These are phyloP conservation scores for Alternaria brassicae DNA, from an alignment of 2,329 filamentous ascomycete genomes.

Conservation along the genomic window DNA sequence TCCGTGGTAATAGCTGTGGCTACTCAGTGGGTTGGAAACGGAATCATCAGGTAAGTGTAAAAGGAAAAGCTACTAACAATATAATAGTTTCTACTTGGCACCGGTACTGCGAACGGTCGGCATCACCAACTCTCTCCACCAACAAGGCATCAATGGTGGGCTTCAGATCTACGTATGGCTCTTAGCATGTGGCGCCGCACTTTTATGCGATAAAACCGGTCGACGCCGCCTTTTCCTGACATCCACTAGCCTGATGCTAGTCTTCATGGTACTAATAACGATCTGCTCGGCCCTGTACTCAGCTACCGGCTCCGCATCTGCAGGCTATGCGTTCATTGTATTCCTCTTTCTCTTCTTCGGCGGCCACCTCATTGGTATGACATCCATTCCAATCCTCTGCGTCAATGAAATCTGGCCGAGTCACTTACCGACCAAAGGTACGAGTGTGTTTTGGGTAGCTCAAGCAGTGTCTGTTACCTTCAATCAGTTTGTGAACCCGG, in stretches of 20 bases:
- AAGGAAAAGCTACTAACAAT: not conserved
- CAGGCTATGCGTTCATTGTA: constrained; percentile 26
- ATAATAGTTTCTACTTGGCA: constrained; percentile 44
- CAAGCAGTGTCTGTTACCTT: constrained; percentile 24
- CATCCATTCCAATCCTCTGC: constrained; percentile 43
- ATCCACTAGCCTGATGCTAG: constrained; percentile 54
- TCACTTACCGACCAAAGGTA: constrained; percentile 29
- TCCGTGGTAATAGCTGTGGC: constrained; percentile 48
- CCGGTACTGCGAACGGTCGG: constrained; percentile 51
- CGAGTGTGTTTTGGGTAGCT: constrained; percentile 26
- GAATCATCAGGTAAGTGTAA: constrained; percentile 36
- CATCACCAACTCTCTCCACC: constrained; percentile 43
- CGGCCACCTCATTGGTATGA: constrained; percentile 45
- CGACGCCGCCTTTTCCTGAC: constrained; percentile 55
- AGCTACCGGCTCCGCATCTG: not conserved
- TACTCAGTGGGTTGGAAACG: constrained; percentile 53
- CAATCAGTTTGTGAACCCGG: constrained; percentile 30
- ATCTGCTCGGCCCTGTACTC: constrained; percentile 45
- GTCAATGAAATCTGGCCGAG: constrained; percentile 47
- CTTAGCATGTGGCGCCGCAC: constrained; percentile 47
- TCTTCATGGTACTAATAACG: constrained; percentile 54
- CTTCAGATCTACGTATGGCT: constrained; percentile 53
- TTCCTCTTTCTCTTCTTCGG: constrained; percentile 30
- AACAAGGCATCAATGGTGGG: constrained; percentile 51
- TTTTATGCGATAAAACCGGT: constrained; percentile 53